Evolutionary conservation across 495 filamentous ascomycete species (phyloP), one percentile per base, ranked within the genome.

Genomic region (Neurospora sp.): DNA sequence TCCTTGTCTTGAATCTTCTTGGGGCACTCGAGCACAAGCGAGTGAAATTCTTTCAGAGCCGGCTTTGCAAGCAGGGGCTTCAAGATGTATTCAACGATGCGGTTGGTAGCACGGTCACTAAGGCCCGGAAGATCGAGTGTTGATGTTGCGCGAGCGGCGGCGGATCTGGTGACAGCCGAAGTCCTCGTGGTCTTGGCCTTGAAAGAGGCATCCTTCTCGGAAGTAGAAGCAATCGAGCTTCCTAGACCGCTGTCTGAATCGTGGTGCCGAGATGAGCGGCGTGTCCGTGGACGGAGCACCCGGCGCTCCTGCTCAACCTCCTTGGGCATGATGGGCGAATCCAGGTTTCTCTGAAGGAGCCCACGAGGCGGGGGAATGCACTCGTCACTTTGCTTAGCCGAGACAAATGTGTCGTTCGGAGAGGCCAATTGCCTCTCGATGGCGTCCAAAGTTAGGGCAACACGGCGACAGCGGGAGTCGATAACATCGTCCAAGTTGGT

Each of bases 1-100:
- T 94, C 89, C 75, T 92, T 93, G 69, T 90, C 87, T 39, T 89
- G 88, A 76, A 97, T 93, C 75, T 92, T 92, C 74, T 85, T 81
- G 9, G 92, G 93, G 75, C 93, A 89, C 75, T 92, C 89, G 71
- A 89, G 83, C 68, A 96, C 87, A 71, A 97, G 87, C 70, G 90
- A 86, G 77, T 92, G 92, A 82, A 95, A 97, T 40, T 91, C 89
- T 81, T 93, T 91, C 69, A 94, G 85, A 12, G 79, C 75, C 3
- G 80, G 74, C 53, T 87, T 84, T 70, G 82, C 81, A 69, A 88
- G 79, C 3, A 89, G 78, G 9, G 87, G 87, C 79, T 81, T 83
- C 66, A 89, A 77, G 53, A 84, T 84, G 78, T 88, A 83, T 72
- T 88, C 86, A 77, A 79, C 79, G 72, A 89, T 88, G 75, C 86